Base-by-base conservation (phyloP, 164 flowering plant species). In the Akebia trifoliata region DNA sequence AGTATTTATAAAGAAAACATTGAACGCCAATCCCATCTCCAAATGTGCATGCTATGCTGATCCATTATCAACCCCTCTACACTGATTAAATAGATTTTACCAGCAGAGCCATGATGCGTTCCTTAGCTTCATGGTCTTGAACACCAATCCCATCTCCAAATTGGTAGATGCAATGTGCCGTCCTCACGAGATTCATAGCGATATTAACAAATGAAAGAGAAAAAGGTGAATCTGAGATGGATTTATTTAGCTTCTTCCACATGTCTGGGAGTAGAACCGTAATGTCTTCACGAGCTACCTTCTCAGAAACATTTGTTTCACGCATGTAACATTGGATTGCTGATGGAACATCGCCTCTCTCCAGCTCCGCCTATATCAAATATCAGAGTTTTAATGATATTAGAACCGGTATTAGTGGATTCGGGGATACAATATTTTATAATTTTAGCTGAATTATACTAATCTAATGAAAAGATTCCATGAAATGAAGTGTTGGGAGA, bases 221-320 rank as follows among this genome's bases (percentile, higher is more conserved):
- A 40, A 65, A 65, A 6, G 54, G 59, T 8, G 59, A 40, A 35
- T 56, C 37, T 1, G 9, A 2, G 9, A 40, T 43, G n/a, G 59
- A 38, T 20, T 37, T 57, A 35, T 67, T 67, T 51, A 67, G 42
- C 61, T 49, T 61, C 57, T 57, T 67, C 70, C 70, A 67, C 12
- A 25, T 20, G 6, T 56, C 60, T 17, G 24, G 37, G 29, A 60
- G 60, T 43, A 53, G 12, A 6, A 31, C 55, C 40, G 20, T 59
- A 22, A 69, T 42, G 29, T 63, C 36, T 26, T 59, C 18, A 1
- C 54, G 46, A 39, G 68, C 72, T 15, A 10, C 60, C 8, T 22
- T n/a, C 35, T 63, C 72, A 0, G 64, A 20, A 42, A 43, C 56
- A 6, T 55, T 55, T 10, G 57, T 29, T 47, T 59, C 57, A 2